Evolutionary conservation across 1,139 yeast species (phyloP).

Genomic region (Pichia kudriavzevii): DNA sequence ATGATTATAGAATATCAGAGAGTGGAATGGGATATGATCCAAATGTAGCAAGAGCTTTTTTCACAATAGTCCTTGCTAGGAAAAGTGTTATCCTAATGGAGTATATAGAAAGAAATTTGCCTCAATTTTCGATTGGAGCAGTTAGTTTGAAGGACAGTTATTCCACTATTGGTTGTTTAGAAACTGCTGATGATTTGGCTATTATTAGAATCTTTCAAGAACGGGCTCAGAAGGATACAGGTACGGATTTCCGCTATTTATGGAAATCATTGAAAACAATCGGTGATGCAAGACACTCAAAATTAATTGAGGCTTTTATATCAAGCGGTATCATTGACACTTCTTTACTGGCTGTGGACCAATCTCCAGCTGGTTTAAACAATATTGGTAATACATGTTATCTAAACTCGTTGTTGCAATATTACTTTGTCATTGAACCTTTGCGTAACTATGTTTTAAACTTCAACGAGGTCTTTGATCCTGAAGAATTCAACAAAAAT

Average conservation of each 20-base stretch:
- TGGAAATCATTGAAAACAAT: conserved; percentile 45
- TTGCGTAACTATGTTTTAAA: conserved; percentile 58
- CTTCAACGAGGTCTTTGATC: conserved; percentile 34
- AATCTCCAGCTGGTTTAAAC: conserved; percentile 86
- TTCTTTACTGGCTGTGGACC: conserved; percentile 49
- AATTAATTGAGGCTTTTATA: conserved; percentile 45
- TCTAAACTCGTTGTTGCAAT: conserved; percentile 81
- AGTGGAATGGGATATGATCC: conserved; percentile 21
- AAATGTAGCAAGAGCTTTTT: conserved; percentile 40
- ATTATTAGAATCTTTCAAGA: conserved; percentile 49
- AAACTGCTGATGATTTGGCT: conserved; percentile 47
- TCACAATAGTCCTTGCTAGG: conserved; percentile 50
- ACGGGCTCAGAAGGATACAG: conserved; percentile 28
- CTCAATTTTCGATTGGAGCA: conserved; percentile 25
- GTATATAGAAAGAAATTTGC: conserved; percentile 39
- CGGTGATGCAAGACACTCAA: conserved; percentile 43
- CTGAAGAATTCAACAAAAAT: conserved; percentile 26
- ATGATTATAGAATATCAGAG: conserved; percentile 54
- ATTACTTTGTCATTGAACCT: conserved; percentile 80
- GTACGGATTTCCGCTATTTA: conserved; percentile 38
- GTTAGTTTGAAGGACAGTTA: conserved; percentile 32
- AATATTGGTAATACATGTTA: conserved; percentile 96
- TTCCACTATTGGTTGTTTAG: conserved; percentile 36
- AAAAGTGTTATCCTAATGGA: conserved; percentile 40
- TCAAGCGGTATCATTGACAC: conserved; percentile 56